Evolutionary conservation across 192 early-diverging fungal genomes (phyloP).

Genomic region (Backusella circina): DNA sequence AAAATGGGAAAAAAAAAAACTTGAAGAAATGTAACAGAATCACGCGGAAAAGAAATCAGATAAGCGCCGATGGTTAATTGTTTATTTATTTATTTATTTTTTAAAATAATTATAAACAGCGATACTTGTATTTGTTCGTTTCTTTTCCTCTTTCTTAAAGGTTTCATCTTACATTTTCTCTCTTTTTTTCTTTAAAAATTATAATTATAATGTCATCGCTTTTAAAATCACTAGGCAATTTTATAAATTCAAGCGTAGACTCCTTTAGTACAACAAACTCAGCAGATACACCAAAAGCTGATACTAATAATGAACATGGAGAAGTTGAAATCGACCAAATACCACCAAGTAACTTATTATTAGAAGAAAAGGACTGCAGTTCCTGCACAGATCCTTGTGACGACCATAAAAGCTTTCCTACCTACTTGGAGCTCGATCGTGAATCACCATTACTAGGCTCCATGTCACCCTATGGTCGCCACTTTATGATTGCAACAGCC

Average conservation of each 20-base stretch:
- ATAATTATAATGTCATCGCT: background rate
- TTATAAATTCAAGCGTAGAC: background rate
- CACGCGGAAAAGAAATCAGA: background rate
- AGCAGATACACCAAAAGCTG: background rate
- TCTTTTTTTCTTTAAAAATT: background rate
- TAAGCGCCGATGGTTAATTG: background rate
- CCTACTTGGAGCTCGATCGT: conserved; percentile 50
- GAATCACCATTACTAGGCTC: conserved; percentile 39
- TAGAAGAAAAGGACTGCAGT: conserved; percentile 33
- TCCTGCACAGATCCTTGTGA: conserved; percentile 44
- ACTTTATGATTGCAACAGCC: conserved; percentile 55
- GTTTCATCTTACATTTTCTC: background rate
- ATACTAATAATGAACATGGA: background rate
- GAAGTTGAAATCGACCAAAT: conserved; percentile 27
- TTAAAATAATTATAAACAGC: background rate
- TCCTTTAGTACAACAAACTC: background rate
- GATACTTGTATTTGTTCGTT: background rate
- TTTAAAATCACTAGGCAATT: background rate
- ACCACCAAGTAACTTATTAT: conserved; percentile 13
- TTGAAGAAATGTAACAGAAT: background rate
- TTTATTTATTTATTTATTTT: background rate
- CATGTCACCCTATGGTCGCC: conserved; percentile 50
- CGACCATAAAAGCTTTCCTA: conserved; percentile 45
- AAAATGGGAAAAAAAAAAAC: background rate
- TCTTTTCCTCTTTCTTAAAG: background rate